Base-by-base conservation (phyloP, 1,284 basidiomycete species). In the Leccinum brunneo-olivaceum region DNA sequence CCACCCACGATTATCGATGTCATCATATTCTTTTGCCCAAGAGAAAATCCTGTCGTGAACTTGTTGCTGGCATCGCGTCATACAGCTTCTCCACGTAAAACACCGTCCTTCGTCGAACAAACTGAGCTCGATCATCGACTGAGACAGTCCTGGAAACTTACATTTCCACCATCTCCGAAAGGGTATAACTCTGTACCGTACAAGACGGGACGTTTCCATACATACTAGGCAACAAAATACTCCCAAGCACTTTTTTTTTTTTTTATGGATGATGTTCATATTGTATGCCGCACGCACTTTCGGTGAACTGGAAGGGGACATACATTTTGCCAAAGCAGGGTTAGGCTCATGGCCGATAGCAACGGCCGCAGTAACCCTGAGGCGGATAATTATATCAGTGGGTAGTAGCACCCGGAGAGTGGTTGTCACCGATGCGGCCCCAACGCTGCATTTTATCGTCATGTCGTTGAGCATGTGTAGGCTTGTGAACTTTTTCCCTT, bases 11-110 rank as follows among this genome's bases (percentile, higher is more conserved):
- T 50, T 44, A 58, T 58, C 49, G 41, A 53, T 47, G 34, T 35
- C 27, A 41, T 23, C 25, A 41, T n/a, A 14, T 48, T 33, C 35
- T 56, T 48, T 49, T 37, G 44, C 39, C 43, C 27, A 36, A 50
- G 41, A 41, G 55, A 54, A 53, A 57, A 44, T 50, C 47, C 8
- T 28, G 28, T 28, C 23, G 34, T 42, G 42, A 42, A 16, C 19
- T 39, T 44, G 34, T 46, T 39, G 37, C 34, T 45, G 40, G 34
- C 39, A 51, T 39, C 33, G 39, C 33, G 43, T 43, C 44, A 47
- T 34, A 40, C 35, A 7, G 20, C 41, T 50, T 55, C 55, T 55
- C 57, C 47, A 60, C 54, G 57, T 56, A 55, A 55, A 47, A 44
- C 16, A 2, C 14, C 30, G 18, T 34, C 12, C 34, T 19, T 27